Evolutionary conservation across 208 protist species (phyloP).

Genomic region (Leishmania lainsoni): DNA sequence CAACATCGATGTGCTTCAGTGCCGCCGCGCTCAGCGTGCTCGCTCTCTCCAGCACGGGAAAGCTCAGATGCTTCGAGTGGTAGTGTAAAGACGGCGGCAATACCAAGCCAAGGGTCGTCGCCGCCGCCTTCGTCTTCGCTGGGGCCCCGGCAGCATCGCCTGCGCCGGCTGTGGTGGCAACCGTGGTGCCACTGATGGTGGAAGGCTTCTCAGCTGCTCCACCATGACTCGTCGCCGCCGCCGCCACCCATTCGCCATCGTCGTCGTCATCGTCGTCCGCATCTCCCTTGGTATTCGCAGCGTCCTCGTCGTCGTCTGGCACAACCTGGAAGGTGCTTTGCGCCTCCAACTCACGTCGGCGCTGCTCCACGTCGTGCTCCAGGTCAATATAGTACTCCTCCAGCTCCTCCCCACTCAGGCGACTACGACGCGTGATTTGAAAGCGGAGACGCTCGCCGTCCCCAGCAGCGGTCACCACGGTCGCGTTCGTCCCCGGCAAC

Average conservation of each 20-base stretch:
- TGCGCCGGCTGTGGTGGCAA: background rate
- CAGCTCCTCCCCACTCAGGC: slow-evolving; percentile 78
- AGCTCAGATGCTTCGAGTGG: slow-evolving; percentile 67
- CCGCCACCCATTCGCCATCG: background rate
- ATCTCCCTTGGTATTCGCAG: slow-evolving; percentile 29
- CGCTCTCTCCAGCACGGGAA: slow-evolving; percentile 65
- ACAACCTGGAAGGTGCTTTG: slow-evolving; percentile 48
- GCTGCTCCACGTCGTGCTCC: slow-evolving; percentile 62
- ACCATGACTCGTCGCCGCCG: background rate
- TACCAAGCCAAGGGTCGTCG: slow-evolving; percentile 53
- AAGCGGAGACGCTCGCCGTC: slow-evolving; percentile 50
- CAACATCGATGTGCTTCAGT: slow-evolving; percentile 51
- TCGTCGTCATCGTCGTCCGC: slow-evolving; percentile 38
- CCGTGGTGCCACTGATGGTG: background rate
- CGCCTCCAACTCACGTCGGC: slow-evolving; percentile 43
- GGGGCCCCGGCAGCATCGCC: background rate
- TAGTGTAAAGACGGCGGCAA: slow-evolving; percentile 72
- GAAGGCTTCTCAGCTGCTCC: background rate
- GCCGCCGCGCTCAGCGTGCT: slow-evolving; percentile 49
- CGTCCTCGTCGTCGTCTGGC: slow-evolving; percentile 36
- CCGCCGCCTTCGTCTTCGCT: background rate
- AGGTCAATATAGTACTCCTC: slow-evolving; percentile 86
- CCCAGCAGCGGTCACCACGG: slow-evolving; percentile 26
- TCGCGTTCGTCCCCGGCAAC: slow-evolving; percentile 59
- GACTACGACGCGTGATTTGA: slow-evolving; percentile 46